Percentiles rank a stretch among this genome's conserved stretches.
Evolutionary conservation across 2,329 filamentous ascomycete genomes (phyloP).

Genomic region (Neospermospora avenae): DNA sequence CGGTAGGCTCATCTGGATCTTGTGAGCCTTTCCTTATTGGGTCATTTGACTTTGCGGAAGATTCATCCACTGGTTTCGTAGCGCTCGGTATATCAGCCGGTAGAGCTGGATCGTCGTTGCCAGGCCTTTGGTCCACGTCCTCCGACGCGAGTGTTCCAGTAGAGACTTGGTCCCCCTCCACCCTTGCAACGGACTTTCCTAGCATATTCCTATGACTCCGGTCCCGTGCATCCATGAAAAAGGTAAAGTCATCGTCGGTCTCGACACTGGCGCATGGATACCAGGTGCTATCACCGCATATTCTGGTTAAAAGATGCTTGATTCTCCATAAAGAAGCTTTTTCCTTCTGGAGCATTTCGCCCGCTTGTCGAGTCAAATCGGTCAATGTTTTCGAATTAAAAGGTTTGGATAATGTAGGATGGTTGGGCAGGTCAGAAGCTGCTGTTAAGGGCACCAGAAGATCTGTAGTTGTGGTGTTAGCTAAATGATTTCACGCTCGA

Average conservation of each 20-base stretch:
- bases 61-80: not conserved
- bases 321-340: conserved; percentile 69
- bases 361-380: conserved; percentile 66
- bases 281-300: conserved; percentile 73
- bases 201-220: conserved; percentile 19
- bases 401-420: conserved; percentile 70
- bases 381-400: conserved; percentile 72
- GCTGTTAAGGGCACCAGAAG: conserved; percentile 73
- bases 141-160: conserved; percentile 28
- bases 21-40: not conserved
- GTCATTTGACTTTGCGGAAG: not conserved
- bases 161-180: conserved; percentile 29
- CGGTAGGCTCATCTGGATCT: not conserved
- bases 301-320: conserved; percentile 67
- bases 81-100: not conserved
- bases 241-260: conserved; percentile 51
- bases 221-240: conserved; percentile 42
- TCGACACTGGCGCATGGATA: conserved; percentile 58
- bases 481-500: not conserved
- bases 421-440: conserved; percentile 69
- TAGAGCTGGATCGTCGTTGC: conserved; percentile 13
- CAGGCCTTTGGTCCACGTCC: conserved; percentile 17
- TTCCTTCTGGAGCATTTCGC: conserved; percentile 71
- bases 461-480: conserved; percentile 46
- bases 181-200: conserved; percentile 23